phyloP scores from a whole-genome alignment of 495 filamentous ascomycete genomes.

The Penicillium coprophilum region DNA sequence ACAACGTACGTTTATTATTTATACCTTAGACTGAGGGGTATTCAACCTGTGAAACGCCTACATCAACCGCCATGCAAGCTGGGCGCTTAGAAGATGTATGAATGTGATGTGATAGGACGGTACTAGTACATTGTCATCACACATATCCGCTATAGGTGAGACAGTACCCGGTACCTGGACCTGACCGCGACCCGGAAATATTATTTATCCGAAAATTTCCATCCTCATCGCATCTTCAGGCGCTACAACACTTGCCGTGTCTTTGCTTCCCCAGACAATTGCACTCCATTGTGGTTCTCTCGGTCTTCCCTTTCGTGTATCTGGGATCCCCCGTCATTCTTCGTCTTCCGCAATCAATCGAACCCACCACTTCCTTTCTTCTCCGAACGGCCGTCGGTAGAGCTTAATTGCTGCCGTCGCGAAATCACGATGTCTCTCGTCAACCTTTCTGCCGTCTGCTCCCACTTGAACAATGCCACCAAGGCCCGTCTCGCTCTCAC shows the following conservation, averaged over 20 bases:
- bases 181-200: slow-evolving; percentile 20
- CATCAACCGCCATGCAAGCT: slow-evolving; percentile 24
- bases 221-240: slow-evolving; percentile 20
- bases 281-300: slow-evolving; percentile 3
- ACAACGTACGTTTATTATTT: slow-evolving; percentile 16
- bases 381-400: slow-evolving; percentile 22
- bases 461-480: slow-evolving; percentile 91
- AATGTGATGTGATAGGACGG: slow-evolving; percentile 25
- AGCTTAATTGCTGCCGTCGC: slow-evolving; percentile 26
- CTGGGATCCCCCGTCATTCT: not conserved
- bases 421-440: slow-evolving; percentile 74
- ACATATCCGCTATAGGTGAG: not conserved
- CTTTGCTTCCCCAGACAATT: slow-evolving; percentile 13
- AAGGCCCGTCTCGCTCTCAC: slow-evolving; percentile 84
- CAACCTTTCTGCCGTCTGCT: slow-evolving; percentile 76
- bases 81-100: slow-evolving; percentile 25
- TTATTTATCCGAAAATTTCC: slow-evolving; percentile 50
- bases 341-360: slow-evolving; percentile 2
- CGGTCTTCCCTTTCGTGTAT: not conserved
- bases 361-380: slow-evolving; percentile 6
- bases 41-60: slow-evolving; percentile 17
- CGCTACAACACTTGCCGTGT: slow-evolving; percentile 20
- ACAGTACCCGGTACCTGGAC: slow-evolving; percentile 21
- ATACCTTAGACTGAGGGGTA: slow-evolving; percentile 23
- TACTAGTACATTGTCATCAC: slow-evolving; percentile 11